Conservation (phyloP, 1,284 basidiomycete species). For the Moesziomyces antarcticus region DNA sequence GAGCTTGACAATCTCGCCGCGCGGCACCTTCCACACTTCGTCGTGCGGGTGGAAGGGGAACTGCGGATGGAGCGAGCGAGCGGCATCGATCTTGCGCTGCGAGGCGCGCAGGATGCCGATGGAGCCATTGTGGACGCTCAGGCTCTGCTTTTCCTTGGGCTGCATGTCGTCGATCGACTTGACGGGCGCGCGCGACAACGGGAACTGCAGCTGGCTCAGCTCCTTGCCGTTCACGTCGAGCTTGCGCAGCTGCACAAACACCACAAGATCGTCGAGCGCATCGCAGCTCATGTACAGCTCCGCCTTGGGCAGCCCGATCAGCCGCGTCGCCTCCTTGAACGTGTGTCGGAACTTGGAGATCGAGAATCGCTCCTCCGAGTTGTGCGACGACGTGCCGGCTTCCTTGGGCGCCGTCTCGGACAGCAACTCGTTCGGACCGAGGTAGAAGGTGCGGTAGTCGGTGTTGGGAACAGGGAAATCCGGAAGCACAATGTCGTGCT, state of each 20-base stretch:
- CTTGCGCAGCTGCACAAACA: constrained; percentile 56
- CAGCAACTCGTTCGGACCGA: constrained; percentile 32
- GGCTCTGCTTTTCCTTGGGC: constrained; percentile 9
- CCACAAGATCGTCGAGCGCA: constrained; percentile 56
- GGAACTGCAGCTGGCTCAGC: constrained; percentile 48
- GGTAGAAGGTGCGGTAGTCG: constrained; percentile 41
- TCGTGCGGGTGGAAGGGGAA: constrained; percentile 43
- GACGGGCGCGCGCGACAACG: constrained; percentile 29
- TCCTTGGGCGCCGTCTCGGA: constrained; percentile 4
- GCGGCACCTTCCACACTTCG: constrained; percentile 41
- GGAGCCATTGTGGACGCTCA: constrained; percentile 42
- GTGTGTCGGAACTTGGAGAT: constrained; percentile 39
- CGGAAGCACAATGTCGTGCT: constrained; percentile 30
- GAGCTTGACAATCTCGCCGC: constrained; percentile 50
- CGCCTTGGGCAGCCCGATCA: constrained; percentile 52
- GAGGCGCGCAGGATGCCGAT: constrained; percentile 58
- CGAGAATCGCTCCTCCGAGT: constrained; percentile 22
- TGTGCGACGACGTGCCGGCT: constrained; percentile 17
- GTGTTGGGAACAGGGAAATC: constrained; percentile 41
- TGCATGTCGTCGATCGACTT: constrained; percentile 43
- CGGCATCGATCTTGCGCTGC: constrained; percentile 43
- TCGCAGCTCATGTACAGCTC: constrained; percentile 51
- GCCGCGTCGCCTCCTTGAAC: constrained; percentile 41
- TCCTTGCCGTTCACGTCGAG: constrained; percentile 45
- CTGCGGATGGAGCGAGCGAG: constrained; percentile 13